These are phyloP conservation scores for Metarhizium anisopliae DNA, from an alignment of 2,329 filamentous ascomycete genomes.

Conservation along the genomic window DNA sequence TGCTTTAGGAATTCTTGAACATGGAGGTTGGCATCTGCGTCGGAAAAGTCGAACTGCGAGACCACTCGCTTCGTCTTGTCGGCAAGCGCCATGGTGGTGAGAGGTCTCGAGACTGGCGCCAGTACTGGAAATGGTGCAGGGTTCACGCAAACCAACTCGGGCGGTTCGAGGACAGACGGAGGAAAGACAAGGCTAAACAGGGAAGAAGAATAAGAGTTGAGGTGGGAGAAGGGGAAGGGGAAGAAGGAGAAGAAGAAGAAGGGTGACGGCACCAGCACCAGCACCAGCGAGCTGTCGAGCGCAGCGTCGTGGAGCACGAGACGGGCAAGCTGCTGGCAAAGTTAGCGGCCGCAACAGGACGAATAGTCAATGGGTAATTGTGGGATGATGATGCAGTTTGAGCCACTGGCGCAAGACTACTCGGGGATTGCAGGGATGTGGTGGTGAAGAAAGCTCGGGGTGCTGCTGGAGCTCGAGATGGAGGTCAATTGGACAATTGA, in stretches of 20 bases:
- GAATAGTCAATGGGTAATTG: background rate
- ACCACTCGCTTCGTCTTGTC: conserved; percentile 73
- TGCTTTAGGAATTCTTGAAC: conserved; percentile 80
- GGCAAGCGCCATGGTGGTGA: conserved; percentile 52
- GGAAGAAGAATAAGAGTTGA: conserved; percentile 16
- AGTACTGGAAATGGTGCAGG: conserved; percentile 44
- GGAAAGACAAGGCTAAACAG: conserved; percentile 19
- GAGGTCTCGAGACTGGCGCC: conserved; percentile 44
- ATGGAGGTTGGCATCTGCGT: conserved; percentile 68
- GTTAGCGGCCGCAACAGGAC: background rate
- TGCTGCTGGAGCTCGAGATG: background rate
- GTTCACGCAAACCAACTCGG: conserved; percentile 45
- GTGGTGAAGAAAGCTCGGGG: conserved; percentile 1
- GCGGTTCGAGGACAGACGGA: conserved; percentile 22
- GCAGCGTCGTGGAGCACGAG: conserved; percentile 42
- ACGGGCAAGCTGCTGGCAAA: conserved; percentile 35
- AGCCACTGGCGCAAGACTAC: conserved; percentile 2
- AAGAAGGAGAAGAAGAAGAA: conserved; percentile 9
- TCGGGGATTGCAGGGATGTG: conserved; percentile 5
- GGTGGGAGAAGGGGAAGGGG: conserved; percentile 7
- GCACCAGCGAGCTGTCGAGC: conserved; percentile 23
- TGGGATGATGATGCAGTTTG: conserved; percentile 6
- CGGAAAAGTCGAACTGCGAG: conserved; percentile 74
- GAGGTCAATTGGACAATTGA: background rate
- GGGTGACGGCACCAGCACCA: conserved; percentile 11